Base-by-base conservation (phyloP, 441 rosid genomes). In the Sinapis alba region DNA sequence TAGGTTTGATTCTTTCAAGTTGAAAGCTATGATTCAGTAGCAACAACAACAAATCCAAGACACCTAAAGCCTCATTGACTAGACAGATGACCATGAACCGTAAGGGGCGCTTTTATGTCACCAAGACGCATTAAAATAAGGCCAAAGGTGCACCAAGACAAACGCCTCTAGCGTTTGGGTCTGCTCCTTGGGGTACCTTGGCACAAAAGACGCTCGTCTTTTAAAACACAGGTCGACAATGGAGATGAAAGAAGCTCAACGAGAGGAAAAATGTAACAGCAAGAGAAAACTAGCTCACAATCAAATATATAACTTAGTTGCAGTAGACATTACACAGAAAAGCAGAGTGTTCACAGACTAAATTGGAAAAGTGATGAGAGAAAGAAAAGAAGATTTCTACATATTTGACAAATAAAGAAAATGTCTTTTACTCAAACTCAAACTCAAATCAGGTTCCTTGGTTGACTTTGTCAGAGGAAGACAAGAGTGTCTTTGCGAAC, bases 401-500 rank as follows among this genome's bases (percentile, higher is more conserved):
- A 76, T 56, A 56, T 70, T 26, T 62, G 66, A 36, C 34, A 58
- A 58, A 58, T 26, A 26, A 57, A 26, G 10, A 26, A 58, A 26
- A 58, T 13, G 61, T 7, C 4, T 3, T 26, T n/a, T 58, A n/a
- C 62, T 58, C 62, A 26, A 58, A 58, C 62, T 58, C 34, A 58
- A 58, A 7, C 23, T 16, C 21, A 41, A 50, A 51, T 86, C 75
- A 89, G 74, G 83, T 82, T 69, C 83, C 90, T 59, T 78, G 90
- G 59, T 84, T 82, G 60, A 86, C 68, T 60, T 90, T 90, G 18
- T 90, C 90, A 12, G 85, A 84, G 62, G 97, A 83, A 65, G 97
- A 83, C 86, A 51, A 19, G 62, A 95, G 98, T 82, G 93, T 89
- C 83, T 90, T 93, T 15, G 97, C 92, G 74, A 95, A 84, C 97